Conservation (phyloP, 352 stramenopile species). For the Globisporangium sylvaticum region DNA sequence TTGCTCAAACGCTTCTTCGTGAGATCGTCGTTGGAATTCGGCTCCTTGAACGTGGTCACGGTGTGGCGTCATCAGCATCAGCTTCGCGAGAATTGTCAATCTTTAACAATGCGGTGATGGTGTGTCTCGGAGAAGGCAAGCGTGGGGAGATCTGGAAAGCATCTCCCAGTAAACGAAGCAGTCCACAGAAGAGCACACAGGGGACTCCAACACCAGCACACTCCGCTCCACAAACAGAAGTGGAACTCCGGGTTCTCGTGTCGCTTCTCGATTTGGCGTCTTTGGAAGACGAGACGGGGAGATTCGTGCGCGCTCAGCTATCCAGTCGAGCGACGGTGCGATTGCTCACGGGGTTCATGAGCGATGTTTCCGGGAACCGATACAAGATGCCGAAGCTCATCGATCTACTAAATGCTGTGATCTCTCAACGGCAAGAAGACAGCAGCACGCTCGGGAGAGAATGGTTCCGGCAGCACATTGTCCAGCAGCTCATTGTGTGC, state of each 20-base stretch:
- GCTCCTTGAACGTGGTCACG: background rate
- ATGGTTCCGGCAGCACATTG: slow-evolving; percentile 41
- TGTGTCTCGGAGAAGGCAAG: slow-evolving; percentile 8
- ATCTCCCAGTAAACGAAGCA: background rate
- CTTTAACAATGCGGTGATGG: slow-evolving; percentile 15
- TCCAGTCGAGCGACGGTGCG: slow-evolving; percentile 29
- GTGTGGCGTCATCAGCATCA: background rate
- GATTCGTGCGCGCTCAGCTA: slow-evolving; percentile 40
- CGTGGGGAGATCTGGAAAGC: slow-evolving; percentile 4
- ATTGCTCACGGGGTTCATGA: slow-evolving; percentile 25
- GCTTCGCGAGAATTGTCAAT: background rate
- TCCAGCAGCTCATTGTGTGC: slow-evolving; percentile 41
- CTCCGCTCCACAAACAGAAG: slow-evolving; percentile 1
- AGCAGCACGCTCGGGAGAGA: slow-evolving; percentile 14
- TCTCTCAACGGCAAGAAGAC: slow-evolving; percentile 19
- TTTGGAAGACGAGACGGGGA: slow-evolving; percentile 21
- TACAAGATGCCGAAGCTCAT: slow-evolving; percentile 32
- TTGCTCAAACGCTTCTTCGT: slow-evolving; percentile 6
- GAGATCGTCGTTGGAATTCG: slow-evolving; percentile 7
- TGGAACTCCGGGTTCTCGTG: slow-evolving; percentile 16
- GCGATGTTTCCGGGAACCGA: slow-evolving; percentile 13
- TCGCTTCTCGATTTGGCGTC: slow-evolving; percentile 25
- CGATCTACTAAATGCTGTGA: slow-evolving; percentile 32
- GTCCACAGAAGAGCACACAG: background rate
- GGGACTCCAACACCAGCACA: background rate